A percentile compares a stretch with the other conserved stretches of the same genome.
Evolutionary conservation across 768 basidiomycete species (phyloP).

Genomic region (Dendrothele bispora): DNA sequence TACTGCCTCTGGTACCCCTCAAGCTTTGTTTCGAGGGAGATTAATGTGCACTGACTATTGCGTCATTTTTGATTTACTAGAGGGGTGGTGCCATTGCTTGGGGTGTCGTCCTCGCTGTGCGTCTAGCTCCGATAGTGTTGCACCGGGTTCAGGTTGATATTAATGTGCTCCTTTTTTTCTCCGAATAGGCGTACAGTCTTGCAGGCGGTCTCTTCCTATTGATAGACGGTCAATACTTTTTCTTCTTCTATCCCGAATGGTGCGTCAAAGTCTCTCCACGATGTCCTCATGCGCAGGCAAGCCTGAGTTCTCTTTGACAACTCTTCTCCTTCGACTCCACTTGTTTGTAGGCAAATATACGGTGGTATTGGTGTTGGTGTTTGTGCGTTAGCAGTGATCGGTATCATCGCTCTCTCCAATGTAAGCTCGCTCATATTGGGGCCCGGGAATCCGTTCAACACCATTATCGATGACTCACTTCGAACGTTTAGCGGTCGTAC

Average conservation of each 20-base stretch:
- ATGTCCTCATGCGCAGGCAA: too few relatives aligned
- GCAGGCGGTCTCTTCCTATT: constrained; percentile 66
- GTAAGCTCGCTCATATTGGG: constrained; percentile 36
- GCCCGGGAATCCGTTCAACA: too few relatives aligned
- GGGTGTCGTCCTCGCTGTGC: constrained; percentile 62
- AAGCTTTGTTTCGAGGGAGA: constrained; percentile 10
- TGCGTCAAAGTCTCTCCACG: too few relatives aligned
- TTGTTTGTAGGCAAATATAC: constrained; percentile 56
- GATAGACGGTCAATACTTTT: constrained; percentile 59
- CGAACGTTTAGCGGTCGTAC: constrained; percentile 58
- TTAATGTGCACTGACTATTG: constrained; percentile 24
- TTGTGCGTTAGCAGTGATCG: constrained; percentile 49
- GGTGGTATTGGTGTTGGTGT: constrained; percentile 63
- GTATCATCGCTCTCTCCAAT: constrained; percentile 60
- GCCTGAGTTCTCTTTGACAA: too few relatives aligned
- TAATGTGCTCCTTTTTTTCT: constrained; percentile 1
- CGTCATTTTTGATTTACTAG: constrained; percentile 37
- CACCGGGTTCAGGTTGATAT: not conserved
- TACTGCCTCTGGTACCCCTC: constrained; percentile 64
- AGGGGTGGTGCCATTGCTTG: constrained; percentile 73
- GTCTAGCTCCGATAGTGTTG: constrained; percentile 16
- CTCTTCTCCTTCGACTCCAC: constrained; percentile 4
- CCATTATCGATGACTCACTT: not conserved
- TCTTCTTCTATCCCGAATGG: constrained; percentile 70
- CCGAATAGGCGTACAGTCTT: constrained; percentile 58